Evolutionary conservation across 768 basidiomycete species (phyloP).

Genomic region (Boletellus ananiceps): DNA sequence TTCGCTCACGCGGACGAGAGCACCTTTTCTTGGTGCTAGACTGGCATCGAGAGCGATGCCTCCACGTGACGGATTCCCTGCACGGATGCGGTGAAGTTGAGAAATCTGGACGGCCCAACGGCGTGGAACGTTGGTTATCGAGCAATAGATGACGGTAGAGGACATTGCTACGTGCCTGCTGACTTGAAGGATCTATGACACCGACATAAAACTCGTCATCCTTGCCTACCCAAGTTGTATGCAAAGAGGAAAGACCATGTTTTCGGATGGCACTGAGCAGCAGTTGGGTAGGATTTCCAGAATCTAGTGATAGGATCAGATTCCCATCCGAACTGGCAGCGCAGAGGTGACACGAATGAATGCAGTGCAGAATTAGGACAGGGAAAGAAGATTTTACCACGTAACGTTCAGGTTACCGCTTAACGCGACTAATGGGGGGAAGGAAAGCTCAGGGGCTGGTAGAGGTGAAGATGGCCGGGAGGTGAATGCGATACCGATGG

Average conservation of each 20-base stretch:
- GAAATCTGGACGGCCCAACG: constrained; percentile 30
- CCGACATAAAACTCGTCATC: constrained; percentile 61
- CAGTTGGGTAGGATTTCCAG: constrained; percentile 54
- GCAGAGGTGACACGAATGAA: neutral
- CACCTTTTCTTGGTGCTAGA: constrained; percentile 47
- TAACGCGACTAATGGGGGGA: constrained; percentile 42
- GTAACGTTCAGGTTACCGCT: constrained; percentile 48
- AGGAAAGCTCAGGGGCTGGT: constrained; percentile 22
- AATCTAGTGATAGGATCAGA: constrained; percentile 55
- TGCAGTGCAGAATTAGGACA: neutral
- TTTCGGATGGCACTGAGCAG: constrained; percentile 51
- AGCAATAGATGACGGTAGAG: neutral
- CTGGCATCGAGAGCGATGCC: constrained; percentile 55
- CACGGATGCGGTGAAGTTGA: constrained; percentile 54
- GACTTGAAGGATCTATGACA: constrained; percentile 23
- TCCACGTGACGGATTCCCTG: constrained; percentile 71
- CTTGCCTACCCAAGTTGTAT: constrained; percentile 34
- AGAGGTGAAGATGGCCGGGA: constrained; percentile 10
- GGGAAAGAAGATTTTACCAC: constrained; percentile 33
- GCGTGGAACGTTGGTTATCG: neutral
- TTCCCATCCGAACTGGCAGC: constrained; percentile 58
- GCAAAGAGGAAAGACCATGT: constrained; percentile 26
- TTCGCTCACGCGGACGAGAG: constrained; percentile 45
- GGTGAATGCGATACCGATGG: constrained; percentile 59
- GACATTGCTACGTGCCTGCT: constrained; percentile 5